Base-by-base conservation (phyloP, 352 stramenopile species). In the Stramenopiles sp. region DNA sequence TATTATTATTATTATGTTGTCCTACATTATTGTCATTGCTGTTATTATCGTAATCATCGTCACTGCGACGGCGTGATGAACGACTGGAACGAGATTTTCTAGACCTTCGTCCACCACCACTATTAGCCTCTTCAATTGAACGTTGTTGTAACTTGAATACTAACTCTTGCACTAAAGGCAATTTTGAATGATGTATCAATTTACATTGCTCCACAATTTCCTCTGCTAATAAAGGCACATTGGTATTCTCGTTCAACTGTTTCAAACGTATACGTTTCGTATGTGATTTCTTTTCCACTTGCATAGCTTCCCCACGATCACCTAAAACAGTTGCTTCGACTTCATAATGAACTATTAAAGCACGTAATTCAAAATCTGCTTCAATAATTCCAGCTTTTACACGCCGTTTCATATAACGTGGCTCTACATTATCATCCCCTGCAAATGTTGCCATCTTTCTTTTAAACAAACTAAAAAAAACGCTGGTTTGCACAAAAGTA, bases 131-230 rank as follows among this genome's bases (percentile, higher is more conserved):
- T 32, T 63, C 63, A 30, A 27, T 1, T 78, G 78, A 73, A 43
- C 83, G 38, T 32, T 86, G 79, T 78, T 84, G 82, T 0, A 87
- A 78, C 6, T 87, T 82, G 29, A 83, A 79, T 30, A 87, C 81
- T 1, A 86, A 78, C 63, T 83, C 79, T 80, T 87, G 83, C 32
- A 87, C 78, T 1, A 86, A 78, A 1, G 81, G 78, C 6, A 78
- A 63, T 74, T 86, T 85, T 33, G 79, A 85, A 1, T 78, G 78
- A 43, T 85, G 83, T 20, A 87, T 87, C 74, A 86, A 86, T 63
- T 84, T 87, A 78, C 84, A 87, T 82, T 87, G 86, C 73, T 86
- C 84, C 33, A 87, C 80, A 0, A 87, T 82, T 31, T 87, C 84
- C 13, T 73, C 80, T 1, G 84, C 83, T 30, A 87, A 30, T 74